These are phyloP conservation scores for Plasmodium blacklocki DNA, from an alignment of 169 alveolate species.

Conservation along the genomic window DNA sequence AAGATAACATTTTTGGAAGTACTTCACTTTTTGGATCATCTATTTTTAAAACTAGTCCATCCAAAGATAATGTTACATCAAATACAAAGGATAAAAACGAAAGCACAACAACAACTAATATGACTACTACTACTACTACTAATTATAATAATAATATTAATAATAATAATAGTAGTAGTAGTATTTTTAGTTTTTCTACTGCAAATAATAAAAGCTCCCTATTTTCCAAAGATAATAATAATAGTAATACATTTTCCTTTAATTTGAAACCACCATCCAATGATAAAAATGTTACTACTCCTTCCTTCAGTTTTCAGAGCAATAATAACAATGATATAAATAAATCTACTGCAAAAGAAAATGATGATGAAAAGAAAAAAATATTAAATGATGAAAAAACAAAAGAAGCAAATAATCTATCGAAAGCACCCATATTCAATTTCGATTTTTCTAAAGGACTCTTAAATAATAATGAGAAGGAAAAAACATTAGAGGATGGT, in stretches of 20 bases:
- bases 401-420: constrained; percentile 16
- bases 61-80: constrained; percentile 3
- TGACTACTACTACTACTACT: too few relatives aligned
- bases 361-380: constrained; percentile 17
- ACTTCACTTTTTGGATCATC: constrained; percentile 21
- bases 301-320: background rate
- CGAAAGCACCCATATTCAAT: constrained; percentile 39
- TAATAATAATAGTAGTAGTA: too few relatives aligned
- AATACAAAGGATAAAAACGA: constrained; percentile 5
- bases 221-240: constrained; percentile 8
- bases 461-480: constrained; percentile 11
- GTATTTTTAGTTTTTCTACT: background rate
- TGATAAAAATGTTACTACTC: constrained; percentile 4
- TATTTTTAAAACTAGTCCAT: constrained; percentile 11
- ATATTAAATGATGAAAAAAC: constrained; percentile 21
- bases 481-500: background rate
- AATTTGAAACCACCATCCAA: constrained; percentile 9
- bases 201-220: background rate
- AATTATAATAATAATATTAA: too few relatives aligned
- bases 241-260: background rate
- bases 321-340: constrained; percentile 1
- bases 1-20: constrained; percentile 9
- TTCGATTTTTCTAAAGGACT: constrained; percentile 14
- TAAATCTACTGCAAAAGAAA: background rate
- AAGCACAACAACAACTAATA: background rate